Evolutionary conservation across 805 yeast species (phyloP).

Genomic region (Torulaspora franciscae): DNA sequence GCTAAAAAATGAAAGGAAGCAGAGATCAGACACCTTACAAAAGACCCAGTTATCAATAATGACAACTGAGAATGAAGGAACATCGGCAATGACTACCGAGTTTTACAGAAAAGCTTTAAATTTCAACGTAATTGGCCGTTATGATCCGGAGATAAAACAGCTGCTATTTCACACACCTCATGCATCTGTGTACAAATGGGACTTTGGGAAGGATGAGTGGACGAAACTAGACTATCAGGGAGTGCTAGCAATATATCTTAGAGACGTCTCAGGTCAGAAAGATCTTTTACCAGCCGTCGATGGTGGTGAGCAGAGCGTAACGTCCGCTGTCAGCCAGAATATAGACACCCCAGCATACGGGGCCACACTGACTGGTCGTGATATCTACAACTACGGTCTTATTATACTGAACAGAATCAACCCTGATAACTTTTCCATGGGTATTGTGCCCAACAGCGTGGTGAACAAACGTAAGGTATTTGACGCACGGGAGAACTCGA

Average conservation of each 20-base stretch:
- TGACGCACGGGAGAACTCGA: conserved; percentile 22
- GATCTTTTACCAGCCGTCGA: conserved; percentile 19
- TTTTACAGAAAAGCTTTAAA: conserved; percentile 65
- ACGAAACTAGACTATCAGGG: conserved; percentile 66
- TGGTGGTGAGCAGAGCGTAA: conserved; percentile 11
- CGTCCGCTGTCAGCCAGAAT: conserved; percentile 11
- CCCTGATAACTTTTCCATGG: conserved; percentile 69
- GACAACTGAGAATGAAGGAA: conserved; percentile 9
- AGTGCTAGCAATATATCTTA: conserved; percentile 57
- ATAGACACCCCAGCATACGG: conserved; percentile 13
- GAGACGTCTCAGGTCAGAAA: conserved; percentile 38
- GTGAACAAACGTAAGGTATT: conserved; percentile 41
- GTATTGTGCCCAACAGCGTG: conserved; percentile 54
- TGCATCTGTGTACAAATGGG: conserved; percentile 64
- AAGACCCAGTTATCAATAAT: conserved; percentile 1
- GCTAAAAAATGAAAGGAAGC: not conserved
- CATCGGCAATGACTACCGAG: conserved; percentile 42
- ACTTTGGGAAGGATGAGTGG: conserved; percentile 58
- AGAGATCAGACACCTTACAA: not conserved
- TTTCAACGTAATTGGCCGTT: conserved; percentile 70
- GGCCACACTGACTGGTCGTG: conserved; percentile 29
- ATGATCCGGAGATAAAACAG: conserved; percentile 68
- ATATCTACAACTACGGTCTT: conserved; percentile 58
- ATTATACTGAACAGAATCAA: conserved; percentile 62
- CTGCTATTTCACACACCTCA: conserved; percentile 65